Evolutionary conservation across 176 grass and related monocot species (phyloP), one percentile per base, ranked within the genome.

Genomic region (Eragrostis nindensis): DNA sequence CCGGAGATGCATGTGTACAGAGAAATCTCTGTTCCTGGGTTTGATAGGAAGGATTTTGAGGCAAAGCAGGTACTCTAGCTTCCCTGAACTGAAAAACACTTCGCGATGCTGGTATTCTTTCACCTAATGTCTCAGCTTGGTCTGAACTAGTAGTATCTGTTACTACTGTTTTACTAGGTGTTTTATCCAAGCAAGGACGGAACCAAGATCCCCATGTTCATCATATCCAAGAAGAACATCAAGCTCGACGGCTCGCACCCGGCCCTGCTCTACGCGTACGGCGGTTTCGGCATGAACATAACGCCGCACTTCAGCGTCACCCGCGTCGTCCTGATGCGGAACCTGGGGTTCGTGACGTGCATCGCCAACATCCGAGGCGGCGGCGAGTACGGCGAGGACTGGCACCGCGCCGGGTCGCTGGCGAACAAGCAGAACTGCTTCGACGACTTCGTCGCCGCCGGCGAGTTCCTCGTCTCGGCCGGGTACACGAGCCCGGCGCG

Each of bases 351-450:
- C 43, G 81, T 98, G 53, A 62, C 85, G 63, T 98, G 95, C 75
- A 40, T 91, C 65, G 95, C 92, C 38, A 98, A 98, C 86, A 88
- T 98, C 73, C 30, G 95, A 4, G 95, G 95, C 63, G 95, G 95
- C 36, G 95, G 95, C 0, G 95, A 98, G 85, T 98, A 98, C 87
- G 95, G 95, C 5, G 92, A 98, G 73, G 95, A 56, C 27, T 98
- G 92, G 95, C 95, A 98, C 54, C 79, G 81, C 57, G 87, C 84
- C 19, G 90, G 95, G 24, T 86, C 90, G 5, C 88, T 93, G 1
- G 83, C 78, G 0, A 91, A 95, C 59, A 98, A 98, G 85, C 95
- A 98, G 74, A 98, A 98, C 80, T 94, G 92, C 87, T 98, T 98
- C 86, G 84, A 98, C 60, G 95, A 98, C 49, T 98, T 98, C 75